Percentiles rank a stretch among this genome's conserved stretches.
Conservation (phyloP, 1,284 basidiomycete genomes). For the Cryptococcus sp. region DNA sequence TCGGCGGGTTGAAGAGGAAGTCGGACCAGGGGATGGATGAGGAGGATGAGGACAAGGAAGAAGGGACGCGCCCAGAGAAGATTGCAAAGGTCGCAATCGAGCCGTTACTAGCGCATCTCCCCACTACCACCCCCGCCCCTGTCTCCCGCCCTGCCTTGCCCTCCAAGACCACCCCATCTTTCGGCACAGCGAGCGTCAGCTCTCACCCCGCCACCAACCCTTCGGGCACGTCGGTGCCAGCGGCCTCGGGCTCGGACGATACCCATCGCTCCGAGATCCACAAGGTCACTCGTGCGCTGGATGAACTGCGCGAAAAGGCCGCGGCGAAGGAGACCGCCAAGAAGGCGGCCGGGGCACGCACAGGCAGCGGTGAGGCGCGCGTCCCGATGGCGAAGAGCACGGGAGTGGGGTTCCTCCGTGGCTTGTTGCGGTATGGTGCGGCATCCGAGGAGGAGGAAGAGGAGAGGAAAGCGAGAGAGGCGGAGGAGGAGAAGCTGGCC, state of each 20-base stretch:
- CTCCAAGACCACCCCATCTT: constrained; percentile 13
- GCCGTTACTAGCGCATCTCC: background rate
- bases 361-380: background rate
- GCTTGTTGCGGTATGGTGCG: constrained; percentile 28
- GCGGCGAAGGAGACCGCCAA: constrained; percentile 35
- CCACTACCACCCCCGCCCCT: constrained; percentile 15
- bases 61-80: constrained; percentile 32
- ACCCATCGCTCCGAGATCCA: constrained; percentile 25
- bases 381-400: constrained; percentile 20
- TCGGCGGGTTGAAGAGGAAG: constrained; percentile 37
- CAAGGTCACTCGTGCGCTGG: constrained; percentile 39
- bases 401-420: constrained; percentile 39
- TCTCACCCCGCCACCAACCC: constrained; percentile 4
- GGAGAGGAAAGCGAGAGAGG: constrained; percentile 20
- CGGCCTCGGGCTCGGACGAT: constrained; percentile 5
- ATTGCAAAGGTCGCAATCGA: constrained; percentile 23
- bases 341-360: constrained; percentile 19
- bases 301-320: constrained; percentile 38
- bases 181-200: background rate
- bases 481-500: constrained; percentile 30
- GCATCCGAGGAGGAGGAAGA: constrained; percentile 24
- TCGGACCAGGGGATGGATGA: constrained; percentile 27
- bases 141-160: constrained; percentile 11
- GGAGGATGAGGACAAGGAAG: constrained; percentile 19
- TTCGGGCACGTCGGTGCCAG: constrained; percentile 4